Percentiles rank a stretch among this genome's conserved stretches.
These are phyloP conservation scores for Colletotrichum sansevieriae DNA, from an alignment of 2,329 filamentous ascomycete species.

Conservation along the genomic window DNA sequence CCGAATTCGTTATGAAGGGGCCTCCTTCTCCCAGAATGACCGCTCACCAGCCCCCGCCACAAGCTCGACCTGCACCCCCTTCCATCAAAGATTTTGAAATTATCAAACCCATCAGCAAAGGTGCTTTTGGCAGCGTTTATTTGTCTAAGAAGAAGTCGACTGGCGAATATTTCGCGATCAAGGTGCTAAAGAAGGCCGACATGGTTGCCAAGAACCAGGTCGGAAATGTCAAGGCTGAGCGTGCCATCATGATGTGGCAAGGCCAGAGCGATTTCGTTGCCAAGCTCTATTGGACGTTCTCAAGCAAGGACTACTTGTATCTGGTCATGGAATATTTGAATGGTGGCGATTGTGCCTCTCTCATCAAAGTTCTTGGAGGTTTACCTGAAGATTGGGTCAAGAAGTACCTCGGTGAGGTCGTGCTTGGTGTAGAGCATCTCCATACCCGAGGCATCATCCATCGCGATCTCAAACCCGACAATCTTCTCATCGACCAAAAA, in stretches of 20 bases:
- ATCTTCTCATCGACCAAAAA: constrained; percentile 95
- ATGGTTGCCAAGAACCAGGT: constrained; percentile 99
- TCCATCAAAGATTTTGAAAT: constrained; percentile 99
- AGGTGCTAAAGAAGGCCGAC: constrained; percentile 98
- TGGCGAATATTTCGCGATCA: constrained; percentile 98
- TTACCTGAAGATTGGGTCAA: constrained; percentile 98
- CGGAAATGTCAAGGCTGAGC: constrained; percentile 97
- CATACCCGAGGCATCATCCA: constrained; percentile 96
- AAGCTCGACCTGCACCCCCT: constrained; percentile 88
- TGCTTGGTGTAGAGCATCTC: constrained; percentile 96
- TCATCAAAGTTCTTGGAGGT: constrained; percentile 93
- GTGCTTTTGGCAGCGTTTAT: constrained; percentile 97
- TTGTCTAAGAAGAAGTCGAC: constrained; percentile 98
- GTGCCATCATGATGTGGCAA: constrained; percentile 99
- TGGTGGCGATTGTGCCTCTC: constrained; percentile 94
- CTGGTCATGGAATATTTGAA: constrained; percentile 99
- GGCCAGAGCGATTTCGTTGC: constrained; percentile 99
- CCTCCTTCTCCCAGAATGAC: constrained; percentile 87
- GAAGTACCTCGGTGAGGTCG: constrained; percentile 96
- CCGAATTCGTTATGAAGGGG: constrained; percentile 73
- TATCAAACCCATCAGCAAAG: constrained; percentile 99
- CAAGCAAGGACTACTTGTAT: constrained; percentile 98
- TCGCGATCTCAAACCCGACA: constrained; percentile 96
- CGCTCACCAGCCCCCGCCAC: constrained; percentile 82
- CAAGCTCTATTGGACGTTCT: constrained; percentile 99